A percentile compares a stretch with the other conserved stretches of the same genome.
Conservation (phyloP, 192 early-diverging fungal species). For the Backusella morwellensis region DNA sequence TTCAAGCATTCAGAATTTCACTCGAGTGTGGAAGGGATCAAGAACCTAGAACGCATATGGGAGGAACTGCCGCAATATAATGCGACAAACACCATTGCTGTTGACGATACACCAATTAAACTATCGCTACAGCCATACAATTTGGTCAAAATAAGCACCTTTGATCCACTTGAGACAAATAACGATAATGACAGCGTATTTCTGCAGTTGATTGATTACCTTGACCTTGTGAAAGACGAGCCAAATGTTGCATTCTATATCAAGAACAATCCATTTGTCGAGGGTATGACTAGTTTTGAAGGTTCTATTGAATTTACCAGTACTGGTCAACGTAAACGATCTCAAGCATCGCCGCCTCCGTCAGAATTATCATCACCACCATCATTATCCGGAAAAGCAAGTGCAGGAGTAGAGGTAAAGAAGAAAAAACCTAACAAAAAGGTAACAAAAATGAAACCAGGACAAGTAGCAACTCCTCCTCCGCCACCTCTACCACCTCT, state of each 20-base stretch:
- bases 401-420: no score
- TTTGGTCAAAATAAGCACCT: neutral
- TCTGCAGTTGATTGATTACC: neutral
- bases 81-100: neutral
- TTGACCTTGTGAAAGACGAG: neutral
- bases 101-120: neutral
- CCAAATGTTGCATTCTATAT: neutral
- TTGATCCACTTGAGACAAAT: neutral
- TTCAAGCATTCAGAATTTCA: neutral
- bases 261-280: neutral
- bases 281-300: no score
- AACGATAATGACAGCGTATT: neutral
- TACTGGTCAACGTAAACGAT: no score
- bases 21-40: neutral
- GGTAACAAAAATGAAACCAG: no score
- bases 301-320: no score
- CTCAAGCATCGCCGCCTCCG: no score
- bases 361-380: no score
- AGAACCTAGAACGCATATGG: neutral
- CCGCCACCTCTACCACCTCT: no score
- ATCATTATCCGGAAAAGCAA: no score
- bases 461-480: no score
- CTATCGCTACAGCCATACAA: neutral
- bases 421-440: no score
- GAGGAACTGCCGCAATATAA: neutral